A percentile compares a stretch with the other conserved stretches of the same genome.
Evolutionary conservation across 78 protist species (phyloP).

Genomic region (Pigoraptor vietnamica): DNA sequence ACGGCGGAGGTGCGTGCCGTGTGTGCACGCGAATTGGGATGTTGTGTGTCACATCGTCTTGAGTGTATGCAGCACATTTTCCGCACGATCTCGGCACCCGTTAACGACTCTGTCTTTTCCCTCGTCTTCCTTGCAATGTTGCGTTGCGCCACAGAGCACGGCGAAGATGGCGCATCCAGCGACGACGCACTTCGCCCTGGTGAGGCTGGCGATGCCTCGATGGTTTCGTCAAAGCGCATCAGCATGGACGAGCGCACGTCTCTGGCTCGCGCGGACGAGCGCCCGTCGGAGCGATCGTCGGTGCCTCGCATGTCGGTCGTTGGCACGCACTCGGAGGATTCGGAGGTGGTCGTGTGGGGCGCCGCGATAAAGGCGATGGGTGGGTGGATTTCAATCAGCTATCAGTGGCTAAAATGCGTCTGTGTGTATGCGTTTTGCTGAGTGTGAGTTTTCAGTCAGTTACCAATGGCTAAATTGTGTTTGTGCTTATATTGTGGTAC

Average conservation of each 20-base stretch:
- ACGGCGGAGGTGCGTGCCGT: not conserved
- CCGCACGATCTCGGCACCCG: too few species aligned
- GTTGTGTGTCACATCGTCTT: too few species aligned
- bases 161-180: not conserved
- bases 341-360: not conserved
- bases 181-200: not conserved
- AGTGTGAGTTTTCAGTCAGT: too few species aligned
- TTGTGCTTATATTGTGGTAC: too few species aligned
- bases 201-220: not conserved
- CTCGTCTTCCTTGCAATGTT: too few species aligned
- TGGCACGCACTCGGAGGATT: not conserved
- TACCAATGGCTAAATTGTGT: too few species aligned
- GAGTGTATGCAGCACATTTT: too few species aligned
- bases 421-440: not conserved
- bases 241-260: not conserved
- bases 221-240: not conserved
- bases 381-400: not conserved
- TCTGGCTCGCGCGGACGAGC: not conserved
- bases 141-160: not conserved
- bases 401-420: not conserved
- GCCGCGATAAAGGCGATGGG: not conserved
- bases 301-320: not conserved
- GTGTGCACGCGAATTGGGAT: too few species aligned
- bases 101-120: too few species aligned
- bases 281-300: too few species aligned